Conservation (phyloP, 805 yeast species). For the Saturnispora hagleri region DNA sequence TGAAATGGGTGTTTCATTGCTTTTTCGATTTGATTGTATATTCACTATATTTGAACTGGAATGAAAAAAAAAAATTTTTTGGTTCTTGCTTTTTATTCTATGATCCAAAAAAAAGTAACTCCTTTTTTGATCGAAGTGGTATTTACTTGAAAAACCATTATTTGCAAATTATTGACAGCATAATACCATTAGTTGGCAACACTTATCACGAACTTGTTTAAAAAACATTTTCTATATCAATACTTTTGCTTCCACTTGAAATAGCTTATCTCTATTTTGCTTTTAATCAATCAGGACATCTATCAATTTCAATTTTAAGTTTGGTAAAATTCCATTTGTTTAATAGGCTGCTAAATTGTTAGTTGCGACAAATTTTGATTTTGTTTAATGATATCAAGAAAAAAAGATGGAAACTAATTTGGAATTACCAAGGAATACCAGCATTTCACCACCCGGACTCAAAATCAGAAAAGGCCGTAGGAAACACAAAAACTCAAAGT, state of each 20-base stretch:
- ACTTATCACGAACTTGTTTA: too few relatives aligned
- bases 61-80: neutral
- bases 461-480: neutral
- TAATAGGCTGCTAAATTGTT: neutral
- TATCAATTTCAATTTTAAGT: too few relatives aligned
- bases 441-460: neutral
- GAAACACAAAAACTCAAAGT: constrained; percentile 27
- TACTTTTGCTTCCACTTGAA: too few relatives aligned
- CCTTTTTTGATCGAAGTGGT: neutral
- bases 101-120: too few relatives aligned
- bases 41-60: neutral
- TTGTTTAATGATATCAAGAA: neutral
- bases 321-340: too few relatives aligned
- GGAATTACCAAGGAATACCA: neutral
- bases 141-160: too few relatives aligned
- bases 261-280: too few relatives aligned
- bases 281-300: too few relatives aligned
- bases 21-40: neutral
- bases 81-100: neutral
- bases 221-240: too few relatives aligned
- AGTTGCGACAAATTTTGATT: too few relatives aligned
- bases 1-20: constrained; percentile 66
- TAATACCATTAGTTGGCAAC: too few relatives aligned
- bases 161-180: too few relatives aligned
- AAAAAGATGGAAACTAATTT: neutral